phyloP scores from a whole-genome alignment of 2,329 filamentous ascomycete genomes.

The Claviceps monticola region DNA sequence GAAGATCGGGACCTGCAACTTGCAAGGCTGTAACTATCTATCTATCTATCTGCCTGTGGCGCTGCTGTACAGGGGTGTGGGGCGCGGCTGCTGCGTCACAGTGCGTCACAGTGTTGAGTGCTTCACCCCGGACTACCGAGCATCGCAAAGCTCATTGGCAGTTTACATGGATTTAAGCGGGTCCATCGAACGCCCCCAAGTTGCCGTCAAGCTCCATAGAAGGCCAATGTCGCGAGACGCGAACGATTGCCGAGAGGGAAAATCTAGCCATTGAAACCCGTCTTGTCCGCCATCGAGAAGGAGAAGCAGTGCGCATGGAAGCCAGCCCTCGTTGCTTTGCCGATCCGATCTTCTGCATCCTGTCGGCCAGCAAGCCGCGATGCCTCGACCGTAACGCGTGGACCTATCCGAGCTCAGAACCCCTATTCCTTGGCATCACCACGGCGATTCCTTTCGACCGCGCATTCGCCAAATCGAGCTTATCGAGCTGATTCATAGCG shows the following conservation, averaged over 20 bases:
- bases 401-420: neutral
- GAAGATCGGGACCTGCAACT: neutral
- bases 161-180: conserved; percentile 11
- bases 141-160: neutral
- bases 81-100: neutral
- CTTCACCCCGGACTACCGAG: neutral
- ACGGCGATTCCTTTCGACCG: conserved; percentile 6
- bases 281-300: neutral
- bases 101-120: neutral
- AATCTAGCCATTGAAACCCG: neutral
- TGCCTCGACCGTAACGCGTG: conserved; percentile 1
- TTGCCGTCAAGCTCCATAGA: neutral
- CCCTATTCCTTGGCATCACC: neutral
- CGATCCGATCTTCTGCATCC: neutral
- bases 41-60: neutral
- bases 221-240: neutral
- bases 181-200: conserved; percentile 15
- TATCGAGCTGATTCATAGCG: neutral
- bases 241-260: neutral
- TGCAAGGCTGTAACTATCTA: conserved; percentile 9
- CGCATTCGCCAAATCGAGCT: conserved; percentile 2
- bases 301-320: neutral
- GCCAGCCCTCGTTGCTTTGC: neutral
- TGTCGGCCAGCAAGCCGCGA: neutral
- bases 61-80: neutral